Evolutionary conservation across 2,329 filamentous ascomycete species (phyloP), one percentile per base, ranked within the genome.

Genomic region (Berkeleyomyces basicola): DNA sequence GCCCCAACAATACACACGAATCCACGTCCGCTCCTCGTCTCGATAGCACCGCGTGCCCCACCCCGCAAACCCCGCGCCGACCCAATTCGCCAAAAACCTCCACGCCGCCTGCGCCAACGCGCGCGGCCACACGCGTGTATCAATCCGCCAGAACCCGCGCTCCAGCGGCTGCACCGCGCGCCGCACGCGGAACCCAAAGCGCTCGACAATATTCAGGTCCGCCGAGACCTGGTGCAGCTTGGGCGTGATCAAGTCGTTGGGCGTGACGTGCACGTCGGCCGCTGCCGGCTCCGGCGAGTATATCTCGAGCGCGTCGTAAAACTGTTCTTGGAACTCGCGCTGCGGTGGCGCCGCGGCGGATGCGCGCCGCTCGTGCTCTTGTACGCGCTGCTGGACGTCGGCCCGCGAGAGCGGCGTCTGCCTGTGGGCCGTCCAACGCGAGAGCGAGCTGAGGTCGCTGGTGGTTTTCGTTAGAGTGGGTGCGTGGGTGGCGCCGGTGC

Each of bases 1-100:
- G 0, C 87, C 90, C 85, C 88, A 96, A 69, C 88, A 88, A 70
- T 87, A 93, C 1, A 92, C 71, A 42, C 83, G 79, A 1, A 95
- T 71, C 53, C 60, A 63, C 63, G 76, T 74, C 6, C 66, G 69
- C 67, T 74, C 78, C 3, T 67, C 71, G 33, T 77, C 75, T 36
- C 82, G 74, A 11, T 70, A 72, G 66, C 81, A 83, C 74, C 80
- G 83, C 1, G 86, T 77, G 2, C 84, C 83, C 86, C 86, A 90
- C 2, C 86, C 86, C 0, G 81, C 79, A 31, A 76, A 73, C 0
- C 83, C 83, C 36, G 75, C 76, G 4, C 74, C 74, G 42, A 95
- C 74, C 58, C 82, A 81, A 14, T 83, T 78, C 4, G 75, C 75
- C 33, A 90, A 73, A 59, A 80, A 84, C 0, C 73, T 71, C 86